A percentile compares a stretch with the other conserved stretches of the same genome.
Conservation (phyloP, 225 moss, liverwort and hornwort species). For the Lunularia cruciata region DNA sequence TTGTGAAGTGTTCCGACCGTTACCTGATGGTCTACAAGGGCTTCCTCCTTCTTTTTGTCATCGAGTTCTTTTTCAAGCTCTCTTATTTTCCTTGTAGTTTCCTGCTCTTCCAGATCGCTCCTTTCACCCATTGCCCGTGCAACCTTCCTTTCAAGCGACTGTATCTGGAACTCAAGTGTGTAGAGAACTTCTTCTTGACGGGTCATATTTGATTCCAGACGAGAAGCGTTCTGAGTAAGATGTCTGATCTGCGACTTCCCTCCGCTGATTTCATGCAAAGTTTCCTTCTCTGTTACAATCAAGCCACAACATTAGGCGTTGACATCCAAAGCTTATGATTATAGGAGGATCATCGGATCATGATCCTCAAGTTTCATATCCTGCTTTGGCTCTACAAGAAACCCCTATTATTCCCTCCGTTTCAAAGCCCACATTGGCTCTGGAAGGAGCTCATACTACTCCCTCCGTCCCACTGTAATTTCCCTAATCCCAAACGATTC, state of each 20-base stretch:
- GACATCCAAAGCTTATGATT: too few relatives aligned
- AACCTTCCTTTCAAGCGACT: conserved; percentile 75
- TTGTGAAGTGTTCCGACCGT: too few relatives aligned
- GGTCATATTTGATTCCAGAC: conserved; percentile 60
- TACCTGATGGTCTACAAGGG: conserved; percentile 61
- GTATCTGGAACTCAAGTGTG: conserved; percentile 76
- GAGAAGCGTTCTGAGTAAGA: conserved; percentile 52
- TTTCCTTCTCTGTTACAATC: conserved; percentile 50
- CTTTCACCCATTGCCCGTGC: conserved; percentile 66
- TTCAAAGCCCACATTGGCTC: too few relatives aligned
- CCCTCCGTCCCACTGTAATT: too few relatives aligned
- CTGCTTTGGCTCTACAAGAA: too few relatives aligned
- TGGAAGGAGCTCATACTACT: too few relatives aligned
- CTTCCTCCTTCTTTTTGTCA: conserved; percentile 53
- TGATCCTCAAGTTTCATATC: not conserved
- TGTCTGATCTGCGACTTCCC: conserved; percentile 80
- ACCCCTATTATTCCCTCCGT: too few relatives aligned
- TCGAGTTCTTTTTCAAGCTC: conserved; percentile 65
- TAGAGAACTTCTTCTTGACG: conserved; percentile 81
- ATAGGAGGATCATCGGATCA: not conserved
- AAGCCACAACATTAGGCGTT: not conserved
- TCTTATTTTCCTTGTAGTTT: conserved; percentile 52
- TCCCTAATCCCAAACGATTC: too few relatives aligned
- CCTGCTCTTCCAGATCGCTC: conserved; percentile 56
- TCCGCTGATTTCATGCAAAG: conserved; percentile 67